Percentiles rank a stretch among this genome's conserved stretches.
phyloP scores from a whole-genome alignment of 108 stramenopile genomes.

The Pseudonitzschia delicatissima region DNA sequence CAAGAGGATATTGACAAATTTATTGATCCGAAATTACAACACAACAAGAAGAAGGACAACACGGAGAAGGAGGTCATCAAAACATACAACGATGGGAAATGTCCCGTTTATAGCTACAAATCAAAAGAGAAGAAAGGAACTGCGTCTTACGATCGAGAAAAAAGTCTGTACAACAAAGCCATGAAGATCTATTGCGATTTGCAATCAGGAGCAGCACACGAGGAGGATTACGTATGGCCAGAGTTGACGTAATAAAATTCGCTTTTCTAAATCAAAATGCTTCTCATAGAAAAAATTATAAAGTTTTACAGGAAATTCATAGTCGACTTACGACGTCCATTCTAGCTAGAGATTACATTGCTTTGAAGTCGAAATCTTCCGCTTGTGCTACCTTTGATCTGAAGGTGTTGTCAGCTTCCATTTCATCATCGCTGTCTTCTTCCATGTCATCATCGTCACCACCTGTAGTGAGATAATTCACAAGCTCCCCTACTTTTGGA shows the following conservation, averaged over 20 bases:
- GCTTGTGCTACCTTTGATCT: conserved; percentile 57
- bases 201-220: conserved; percentile 61
- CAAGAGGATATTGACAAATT: conserved; percentile 73
- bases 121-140: conserved; percentile 40
- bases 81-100: conserved; percentile 42
- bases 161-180: conserved; percentile 53
- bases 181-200: conserved; percentile 85
- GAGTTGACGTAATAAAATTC: conserved; percentile 14
- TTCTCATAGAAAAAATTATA: no score
- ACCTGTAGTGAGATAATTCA: conserved; percentile 42
- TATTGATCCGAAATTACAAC: conserved; percentile 78
- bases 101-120: conserved; percentile 50
- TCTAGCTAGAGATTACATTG: conserved; percentile 29
- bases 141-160: conserved; percentile 36
- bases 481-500: conserved; percentile 31
- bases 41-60: conserved; percentile 47
- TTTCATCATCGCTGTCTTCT: conserved; percentile 48
- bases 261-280: neutral
- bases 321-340: neutral
- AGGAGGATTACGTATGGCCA: conserved; percentile 69
- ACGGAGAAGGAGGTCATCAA: conserved; percentile 20
- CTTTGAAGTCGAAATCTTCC: conserved; percentile 69
- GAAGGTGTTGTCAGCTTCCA: conserved; percentile 50
- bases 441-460: conserved; percentile 40
- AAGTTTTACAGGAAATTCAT: no score